phyloP scores from a whole-genome alignment of 2,329 filamentous ascomycete genomes.

The Magnaporthiopsis rhizophila region DNA sequence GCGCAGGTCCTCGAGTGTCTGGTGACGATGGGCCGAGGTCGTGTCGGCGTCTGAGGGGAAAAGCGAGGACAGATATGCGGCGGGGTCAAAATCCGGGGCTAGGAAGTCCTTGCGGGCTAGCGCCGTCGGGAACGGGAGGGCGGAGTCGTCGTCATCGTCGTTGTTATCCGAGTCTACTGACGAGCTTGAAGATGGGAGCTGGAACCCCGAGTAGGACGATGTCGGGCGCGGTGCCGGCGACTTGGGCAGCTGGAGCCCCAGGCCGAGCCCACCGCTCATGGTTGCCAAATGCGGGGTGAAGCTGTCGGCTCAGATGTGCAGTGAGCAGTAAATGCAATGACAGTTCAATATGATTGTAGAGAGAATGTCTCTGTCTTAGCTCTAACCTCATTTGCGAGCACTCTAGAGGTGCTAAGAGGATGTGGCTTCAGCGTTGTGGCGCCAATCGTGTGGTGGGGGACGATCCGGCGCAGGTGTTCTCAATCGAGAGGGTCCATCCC shows the following conservation, averaged over 20 bases:
- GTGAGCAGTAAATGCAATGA: neutral
- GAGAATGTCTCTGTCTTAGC: neutral
- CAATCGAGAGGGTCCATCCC: neutral
- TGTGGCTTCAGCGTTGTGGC: neutral
- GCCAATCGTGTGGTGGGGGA: neutral
- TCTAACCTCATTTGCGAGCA: neutral
- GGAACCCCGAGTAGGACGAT: constrained; percentile 30
- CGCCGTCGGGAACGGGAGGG: constrained; percentile 80
- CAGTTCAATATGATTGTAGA: neutral
- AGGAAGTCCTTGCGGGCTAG: constrained; percentile 81
- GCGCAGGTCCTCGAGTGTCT: constrained; percentile 90
- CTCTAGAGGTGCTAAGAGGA: neutral
- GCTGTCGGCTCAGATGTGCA: no score
- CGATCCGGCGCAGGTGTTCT: neutral
- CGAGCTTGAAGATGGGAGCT: constrained; percentile 32
- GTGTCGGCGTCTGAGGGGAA: constrained; percentile 21
- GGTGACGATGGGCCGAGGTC: constrained; percentile 68
- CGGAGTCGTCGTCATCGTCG: constrained; percentile 50
- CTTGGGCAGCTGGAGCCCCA: constrained; percentile 6
- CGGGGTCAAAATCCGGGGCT: constrained; percentile 65
- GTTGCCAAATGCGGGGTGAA: neutral
- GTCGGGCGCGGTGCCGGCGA: constrained; percentile 19
- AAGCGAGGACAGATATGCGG: constrained; percentile 60
- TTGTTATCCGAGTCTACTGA: constrained; percentile 21
- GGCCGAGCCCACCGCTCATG: constrained; percentile 7